A percentile compares a stretch with the other conserved stretches of the same genome.
Evolutionary conservation across 352 stramenopile genomes (phyloP).

Genomic region (Pythium periplocum): DNA sequence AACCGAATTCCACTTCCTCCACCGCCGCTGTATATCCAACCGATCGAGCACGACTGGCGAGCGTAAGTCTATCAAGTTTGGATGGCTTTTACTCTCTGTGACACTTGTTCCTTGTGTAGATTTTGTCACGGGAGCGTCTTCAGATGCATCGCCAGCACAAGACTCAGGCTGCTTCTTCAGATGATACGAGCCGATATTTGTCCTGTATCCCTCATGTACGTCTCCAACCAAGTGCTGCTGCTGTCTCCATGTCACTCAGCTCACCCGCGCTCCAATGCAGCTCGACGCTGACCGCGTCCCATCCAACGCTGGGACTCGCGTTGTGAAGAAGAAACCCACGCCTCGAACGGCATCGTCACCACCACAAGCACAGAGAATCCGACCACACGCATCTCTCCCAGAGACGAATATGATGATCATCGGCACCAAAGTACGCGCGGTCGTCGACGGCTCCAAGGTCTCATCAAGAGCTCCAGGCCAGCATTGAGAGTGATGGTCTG

Average conservation of each 20-base stretch:
- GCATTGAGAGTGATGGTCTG: too few species aligned
- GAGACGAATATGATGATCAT: slow-evolving; percentile 5
- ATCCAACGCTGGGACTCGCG: too few species aligned
- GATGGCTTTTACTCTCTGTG: neutral
- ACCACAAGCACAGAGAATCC: slow-evolving; percentile 2
- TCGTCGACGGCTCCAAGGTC: too few species aligned
- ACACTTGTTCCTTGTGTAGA: slow-evolving; percentile 4
- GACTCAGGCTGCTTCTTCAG: neutral
- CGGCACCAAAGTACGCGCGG: slow-evolving; percentile 8
- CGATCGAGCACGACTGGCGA: slow-evolving; percentile 4
- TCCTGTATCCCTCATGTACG: slow-evolving; percentile 1
- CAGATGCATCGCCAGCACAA: neutral
- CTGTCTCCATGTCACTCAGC: slow-evolving; percentile 13
- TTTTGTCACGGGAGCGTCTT: slow-evolving; percentile 16
- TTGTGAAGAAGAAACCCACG: too few species aligned
- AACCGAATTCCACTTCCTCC: neutral
- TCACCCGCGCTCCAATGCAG: neutral
- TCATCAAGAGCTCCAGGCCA: too few species aligned
- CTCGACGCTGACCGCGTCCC: too few species aligned
- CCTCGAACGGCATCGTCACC: neutral
- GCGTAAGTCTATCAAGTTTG: slow-evolving; percentile 4
- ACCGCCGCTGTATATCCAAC: slow-evolving; percentile 4
- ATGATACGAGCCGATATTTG: neutral
- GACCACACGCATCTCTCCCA: neutral
- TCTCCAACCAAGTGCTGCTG: slow-evolving; percentile 4